Evolutionary conservation across 2,329 filamentous ascomycete genomes (phyloP).

Genomic region (Venturia pyrina): DNA sequence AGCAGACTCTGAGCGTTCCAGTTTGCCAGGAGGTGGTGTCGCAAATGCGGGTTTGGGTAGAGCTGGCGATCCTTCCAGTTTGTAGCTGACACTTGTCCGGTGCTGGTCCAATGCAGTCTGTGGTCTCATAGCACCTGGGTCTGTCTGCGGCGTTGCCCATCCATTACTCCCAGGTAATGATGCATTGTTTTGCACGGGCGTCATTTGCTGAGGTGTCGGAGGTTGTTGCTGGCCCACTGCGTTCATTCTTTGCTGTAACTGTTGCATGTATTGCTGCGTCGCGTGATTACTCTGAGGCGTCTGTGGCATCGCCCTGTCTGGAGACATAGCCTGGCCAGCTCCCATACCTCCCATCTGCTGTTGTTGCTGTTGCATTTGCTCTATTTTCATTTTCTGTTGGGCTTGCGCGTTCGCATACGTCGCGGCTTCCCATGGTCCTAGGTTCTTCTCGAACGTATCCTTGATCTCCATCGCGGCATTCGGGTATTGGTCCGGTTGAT

Average conservation of each 20-base stretch:
- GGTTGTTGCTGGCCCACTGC: slow-evolving; percentile 26
- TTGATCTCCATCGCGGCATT: slow-evolving; percentile 59
- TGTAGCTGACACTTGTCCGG: slow-evolving; percentile 28
- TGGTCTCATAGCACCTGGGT: slow-evolving; percentile 17
- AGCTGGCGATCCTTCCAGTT: slow-evolving; percentile 27
- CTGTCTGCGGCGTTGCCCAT: slow-evolving; percentile 34
- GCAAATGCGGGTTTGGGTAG: slow-evolving; percentile 16
- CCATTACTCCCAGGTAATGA: slow-evolving; percentile 37
- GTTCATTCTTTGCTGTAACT: slow-evolving; percentile 29
- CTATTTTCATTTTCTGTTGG: slow-evolving; percentile 21
- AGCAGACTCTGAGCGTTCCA: slow-evolving; percentile 2
- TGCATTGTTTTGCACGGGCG: slow-evolving; percentile 36
- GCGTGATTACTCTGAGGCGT: slow-evolving; percentile 11
- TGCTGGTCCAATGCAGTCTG: slow-evolving; percentile 19
- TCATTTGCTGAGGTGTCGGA: slow-evolving; percentile 28
- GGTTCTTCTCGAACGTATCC: slow-evolving; percentile 63
- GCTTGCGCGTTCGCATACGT: slow-evolving; percentile 45
- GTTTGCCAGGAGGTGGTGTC: slow-evolving; percentile 21
- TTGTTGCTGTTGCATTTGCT: slow-evolving; percentile 20
- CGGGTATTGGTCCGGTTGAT: slow-evolving; percentile 38
- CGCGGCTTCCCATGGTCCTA: slow-evolving; percentile 66
- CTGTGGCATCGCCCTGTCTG: slow-evolving; percentile 18
- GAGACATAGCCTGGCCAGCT: slow-evolving; percentile 21
- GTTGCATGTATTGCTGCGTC: slow-evolving; percentile 22
- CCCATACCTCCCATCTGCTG: slow-evolving; percentile 30